A percentile compares a stretch with the other conserved stretches of the same genome.
phyloP scores from a whole-genome alignment of 192 early-diverging fungal genomes.

The Coemansia sp. region DNA sequence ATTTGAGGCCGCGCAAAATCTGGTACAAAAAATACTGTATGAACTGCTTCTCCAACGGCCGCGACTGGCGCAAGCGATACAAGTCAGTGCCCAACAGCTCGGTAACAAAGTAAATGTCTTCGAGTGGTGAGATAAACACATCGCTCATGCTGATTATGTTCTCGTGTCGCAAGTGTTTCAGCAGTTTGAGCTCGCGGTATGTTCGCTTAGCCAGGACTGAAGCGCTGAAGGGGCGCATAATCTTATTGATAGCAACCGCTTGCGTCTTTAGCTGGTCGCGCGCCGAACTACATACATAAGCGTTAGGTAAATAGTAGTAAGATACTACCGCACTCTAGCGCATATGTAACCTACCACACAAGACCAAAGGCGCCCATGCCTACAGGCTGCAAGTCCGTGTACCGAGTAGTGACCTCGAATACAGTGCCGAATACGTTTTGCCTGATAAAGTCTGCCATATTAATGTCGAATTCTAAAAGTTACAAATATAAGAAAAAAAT shows the following conservation, averaged over 20 bases:
- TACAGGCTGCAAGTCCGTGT: constrained; percentile 89
- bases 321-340: neutral
- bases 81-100: constrained; percentile 95
- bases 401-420: constrained; percentile 82
- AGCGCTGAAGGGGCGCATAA: constrained; percentile 92
- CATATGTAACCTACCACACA: constrained; percentile 73
- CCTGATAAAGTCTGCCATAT: constrained; percentile 72
- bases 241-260: constrained; percentile 95
- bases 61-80: constrained; percentile 85
- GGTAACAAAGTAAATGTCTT: constrained; percentile 98
- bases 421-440: constrained; percentile 81
- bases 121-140: constrained; percentile 90
- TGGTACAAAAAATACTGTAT: constrained; percentile 99
- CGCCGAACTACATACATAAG: constrained; percentile 66
- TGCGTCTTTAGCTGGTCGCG: constrained; percentile 82
- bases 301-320: neutral
- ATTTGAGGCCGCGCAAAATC: constrained; percentile 89
- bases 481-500: neutral
- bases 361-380: constrained; percentile 98
- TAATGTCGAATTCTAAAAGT: neutral
- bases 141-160: constrained; percentile 94
- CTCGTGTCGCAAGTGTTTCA: constrained; percentile 92
- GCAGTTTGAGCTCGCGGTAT: constrained; percentile 92
- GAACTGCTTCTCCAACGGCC: constrained; percentile 92
- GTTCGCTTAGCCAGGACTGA: constrained; percentile 93